Evolutionary conservation across 2,329 filamentous ascomycete genomes (phyloP).

Genomic region (Coniochaeta ligniaria): DNA sequence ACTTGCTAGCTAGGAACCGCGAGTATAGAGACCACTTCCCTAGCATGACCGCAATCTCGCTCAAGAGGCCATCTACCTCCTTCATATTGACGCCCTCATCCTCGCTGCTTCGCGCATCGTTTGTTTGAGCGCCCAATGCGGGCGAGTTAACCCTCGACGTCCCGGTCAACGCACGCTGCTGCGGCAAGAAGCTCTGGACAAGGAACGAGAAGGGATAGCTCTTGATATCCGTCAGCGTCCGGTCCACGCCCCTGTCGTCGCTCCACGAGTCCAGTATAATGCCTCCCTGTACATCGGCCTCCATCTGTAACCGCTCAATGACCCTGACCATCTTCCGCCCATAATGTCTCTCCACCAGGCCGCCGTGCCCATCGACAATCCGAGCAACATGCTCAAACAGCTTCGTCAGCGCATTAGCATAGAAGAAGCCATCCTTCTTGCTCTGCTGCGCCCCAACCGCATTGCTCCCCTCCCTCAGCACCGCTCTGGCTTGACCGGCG

Average conservation of each 20-base stretch:
- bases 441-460: slow-evolving; percentile 33
- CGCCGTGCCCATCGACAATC: slow-evolving; percentile 88
- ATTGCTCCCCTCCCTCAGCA: slow-evolving; percentile 62
- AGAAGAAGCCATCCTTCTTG: slow-evolving; percentile 77
- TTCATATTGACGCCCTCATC: slow-evolving; percentile 97
- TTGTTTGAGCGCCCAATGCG: slow-evolving; percentile 47
- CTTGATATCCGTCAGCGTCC: slow-evolving; percentile 89
- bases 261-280: slow-evolving; percentile 95
- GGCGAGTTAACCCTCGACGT: slow-evolving; percentile 72
- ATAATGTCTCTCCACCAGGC: slow-evolving; percentile 89
- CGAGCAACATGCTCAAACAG: slow-evolving; percentile 97
- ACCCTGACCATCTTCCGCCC: slow-evolving; percentile 94
- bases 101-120: slow-evolving; percentile 56
- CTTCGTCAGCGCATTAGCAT: slow-evolving; percentile 81
- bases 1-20: slow-evolving; percentile 82
- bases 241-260: slow-evolving; percentile 77
- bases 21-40: slow-evolving; percentile 89
- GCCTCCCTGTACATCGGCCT: slow-evolving; percentile 92
- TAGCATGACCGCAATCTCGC: slow-evolving; percentile 87
- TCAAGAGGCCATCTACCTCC: slow-evolving; percentile 81
- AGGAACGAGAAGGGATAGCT: slow-evolving; percentile 97
- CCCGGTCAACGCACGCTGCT: slow-evolving; percentile 48
- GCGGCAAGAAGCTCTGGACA: slow-evolving; percentile 83
- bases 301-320: slow-evolving; percentile 84
- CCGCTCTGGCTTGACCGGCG: slow-evolving; percentile 72